A percentile compares a stretch with the other conserved stretches of the same genome.
Evolutionary conservation across 768 basidiomycete species (phyloP).

Genomic region (Filobasidium floriforme): DNA sequence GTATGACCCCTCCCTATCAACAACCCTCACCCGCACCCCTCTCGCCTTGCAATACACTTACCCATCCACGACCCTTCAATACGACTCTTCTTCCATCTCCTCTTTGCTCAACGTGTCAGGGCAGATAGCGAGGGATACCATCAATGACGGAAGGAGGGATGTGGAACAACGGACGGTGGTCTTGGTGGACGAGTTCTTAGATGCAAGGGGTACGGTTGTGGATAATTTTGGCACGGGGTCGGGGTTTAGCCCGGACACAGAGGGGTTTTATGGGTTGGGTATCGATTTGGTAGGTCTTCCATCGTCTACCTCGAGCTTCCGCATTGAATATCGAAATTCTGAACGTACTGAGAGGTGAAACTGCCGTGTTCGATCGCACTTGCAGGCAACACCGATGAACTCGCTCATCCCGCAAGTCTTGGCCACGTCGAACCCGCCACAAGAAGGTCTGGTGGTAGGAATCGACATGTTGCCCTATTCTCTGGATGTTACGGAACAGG

Average conservation of each 20-base stretch:
- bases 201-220: constrained; percentile 16
- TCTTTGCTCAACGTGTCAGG: constrained; percentile 13
- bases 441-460: constrained; percentile 26
- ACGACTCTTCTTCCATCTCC: constrained; percentile 1
- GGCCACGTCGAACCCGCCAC: constrained; percentile 16
- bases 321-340: no score
- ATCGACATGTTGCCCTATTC: constrained; percentile 32
- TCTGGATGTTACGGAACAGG: constrained; percentile 17
- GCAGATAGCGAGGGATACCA: constrained; percentile 17
- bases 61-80: neutral
- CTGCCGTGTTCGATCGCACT: no score
- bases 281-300: constrained; percentile 39
- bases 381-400: constrained; percentile 11
- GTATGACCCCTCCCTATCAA: neutral
- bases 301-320: no score
- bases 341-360: no score
- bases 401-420: constrained; percentile 29
- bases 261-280: constrained; percentile 40
- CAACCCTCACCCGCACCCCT: neutral
- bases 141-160: constrained; percentile 25
- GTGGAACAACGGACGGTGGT: constrained; percentile 20
- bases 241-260: constrained; percentile 26
- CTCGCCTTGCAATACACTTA: constrained; percentile 6
- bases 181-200: constrained; percentile 19
- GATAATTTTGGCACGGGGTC: constrained; percentile 6